These are phyloP conservation scores for Hyaloperonospora arabidopsidis DNA, from an alignment of 352 stramenopile genomes.

Conservation along the genomic window DNA sequence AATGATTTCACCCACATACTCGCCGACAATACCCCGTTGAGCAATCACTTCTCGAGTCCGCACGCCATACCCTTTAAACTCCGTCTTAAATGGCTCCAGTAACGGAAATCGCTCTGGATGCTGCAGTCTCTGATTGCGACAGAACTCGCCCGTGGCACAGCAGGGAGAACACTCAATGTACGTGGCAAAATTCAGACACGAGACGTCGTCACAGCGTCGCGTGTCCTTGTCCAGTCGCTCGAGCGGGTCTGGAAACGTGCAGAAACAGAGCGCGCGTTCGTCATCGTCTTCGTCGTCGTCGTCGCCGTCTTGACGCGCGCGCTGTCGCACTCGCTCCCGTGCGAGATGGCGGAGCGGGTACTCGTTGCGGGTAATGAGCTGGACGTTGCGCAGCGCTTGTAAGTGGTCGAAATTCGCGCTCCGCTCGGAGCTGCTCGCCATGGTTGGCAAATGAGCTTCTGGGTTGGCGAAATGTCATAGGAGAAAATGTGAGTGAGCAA, in stretches of 20 bases:
- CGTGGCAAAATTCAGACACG: conserved; percentile 84
- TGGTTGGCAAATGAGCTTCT: background rate
- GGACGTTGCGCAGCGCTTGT: conserved; percentile 54
- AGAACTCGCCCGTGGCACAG: conserved; percentile 45
- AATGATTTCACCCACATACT: conserved; percentile 91
- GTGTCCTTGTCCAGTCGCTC: conserved; percentile 28
- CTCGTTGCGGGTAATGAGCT: conserved; percentile 60
- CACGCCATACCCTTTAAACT: conserved; percentile 83
- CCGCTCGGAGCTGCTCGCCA: conserved; percentile 6
- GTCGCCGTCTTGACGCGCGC: conserved; percentile 18
- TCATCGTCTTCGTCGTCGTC: conserved; percentile 39
- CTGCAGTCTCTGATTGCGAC: conserved; percentile 72
- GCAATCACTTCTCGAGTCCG: conserved; percentile 53
- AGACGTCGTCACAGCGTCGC: conserved; percentile 71
- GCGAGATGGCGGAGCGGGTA: conserved; percentile 57
- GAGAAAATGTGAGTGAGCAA: too few relatives aligned
- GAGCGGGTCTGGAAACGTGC: conserved; percentile 32
- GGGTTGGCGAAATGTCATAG: too few relatives aligned
- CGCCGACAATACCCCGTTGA: conserved; percentile 65
- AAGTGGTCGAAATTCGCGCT: conserved; percentile 46
- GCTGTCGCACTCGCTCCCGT: conserved; percentile 30
- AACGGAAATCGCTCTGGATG: conserved; percentile 51
- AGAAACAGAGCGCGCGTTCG: conserved; percentile 47
- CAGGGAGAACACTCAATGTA: conserved; percentile 67
- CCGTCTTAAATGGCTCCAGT: conserved; percentile 70